Evolutionary conservation across 192 early-diverging fungal species (phyloP).

Genomic region (Phlyctochytrium planicorne): DNA sequence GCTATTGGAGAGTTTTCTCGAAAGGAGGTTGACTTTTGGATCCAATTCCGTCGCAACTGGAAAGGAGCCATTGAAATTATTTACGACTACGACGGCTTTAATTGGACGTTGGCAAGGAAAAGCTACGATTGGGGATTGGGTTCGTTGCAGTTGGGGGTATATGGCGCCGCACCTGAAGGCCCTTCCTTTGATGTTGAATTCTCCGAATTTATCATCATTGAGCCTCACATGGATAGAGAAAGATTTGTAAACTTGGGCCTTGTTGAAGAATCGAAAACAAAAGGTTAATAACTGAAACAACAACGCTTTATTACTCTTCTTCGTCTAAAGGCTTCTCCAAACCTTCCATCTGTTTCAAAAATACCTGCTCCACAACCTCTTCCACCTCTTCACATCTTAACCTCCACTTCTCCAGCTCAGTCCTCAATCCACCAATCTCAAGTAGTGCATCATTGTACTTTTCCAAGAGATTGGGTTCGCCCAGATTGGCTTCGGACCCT

Average conservation of each 20-base stretch:
- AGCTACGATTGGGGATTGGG: conserved; percentile 13
- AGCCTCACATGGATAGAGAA: neutral
- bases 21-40: conserved; percentile 15
- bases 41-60: neutral
- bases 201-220: neutral
- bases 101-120: conserved; percentile 12
- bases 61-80: conserved; percentile 14
- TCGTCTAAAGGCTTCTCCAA: too few species aligned
- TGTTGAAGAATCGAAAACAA: too few species aligned
- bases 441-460: conserved; percentile 34
- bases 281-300: too few species aligned
- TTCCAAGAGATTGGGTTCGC: conserved; percentile 4
- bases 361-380: conserved; percentile 21
- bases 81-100: neutral
- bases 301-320: too few species aligned
- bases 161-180: conserved; percentile 15
- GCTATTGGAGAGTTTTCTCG: neutral
- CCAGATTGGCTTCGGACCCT: neutral
- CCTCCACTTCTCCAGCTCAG: conserved; percentile 25
- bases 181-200: neutral
- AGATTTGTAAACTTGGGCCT: too few species aligned
- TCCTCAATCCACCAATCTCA: conserved; percentile 28
- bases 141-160: conserved; percentile 5
- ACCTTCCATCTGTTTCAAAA: conserved; percentile 7
- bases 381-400: conserved; percentile 29